Conservation (phyloP, 352 stramenopile genomes). For the Phytophthora niederhauseri region DNA sequence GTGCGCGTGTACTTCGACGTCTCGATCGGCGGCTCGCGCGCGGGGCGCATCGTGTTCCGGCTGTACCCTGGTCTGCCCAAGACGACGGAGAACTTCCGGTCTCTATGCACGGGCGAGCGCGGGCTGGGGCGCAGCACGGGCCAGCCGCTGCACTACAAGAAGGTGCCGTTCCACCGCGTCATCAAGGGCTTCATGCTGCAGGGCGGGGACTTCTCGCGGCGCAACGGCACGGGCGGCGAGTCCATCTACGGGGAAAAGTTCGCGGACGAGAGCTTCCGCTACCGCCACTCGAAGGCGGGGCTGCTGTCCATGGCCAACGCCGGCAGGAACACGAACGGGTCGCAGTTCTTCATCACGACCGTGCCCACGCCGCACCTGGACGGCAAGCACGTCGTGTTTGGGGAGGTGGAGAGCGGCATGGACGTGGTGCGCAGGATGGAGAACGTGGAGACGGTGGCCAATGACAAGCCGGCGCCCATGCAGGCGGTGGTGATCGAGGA, state of each 20-base stretch:
- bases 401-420: conserved; percentile 89
- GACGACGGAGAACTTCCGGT: conserved; percentile 76
- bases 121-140: conserved; percentile 65
- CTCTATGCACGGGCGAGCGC: conserved; percentile 66
- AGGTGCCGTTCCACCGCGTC: conserved; percentile 80
- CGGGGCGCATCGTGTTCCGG: conserved; percentile 45
- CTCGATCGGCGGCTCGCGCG: conserved; percentile 84
- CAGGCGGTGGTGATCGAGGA: conserved; percentile 94
- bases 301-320: conserved; percentile 96
- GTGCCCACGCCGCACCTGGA: conserved; percentile 95
- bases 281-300: conserved; percentile 94
- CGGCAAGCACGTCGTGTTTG: conserved; percentile 99
- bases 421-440: conserved; percentile 85
- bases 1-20: conserved; percentile 67
- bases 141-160: conserved; percentile 69
- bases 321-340: conserved; percentile 76
- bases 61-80: conserved; percentile 62
- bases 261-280: conserved; percentile 95
- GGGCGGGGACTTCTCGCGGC: conserved; percentile 35
- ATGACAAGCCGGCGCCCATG: conserved; percentile 80
- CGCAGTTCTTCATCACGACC: conserved; percentile 89
- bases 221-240: conserved; percentile 50
- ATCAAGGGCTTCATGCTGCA: conserved; percentile 91
- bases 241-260: conserved; percentile 88
- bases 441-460: conserved; percentile 73